Evolutionary conservation across 2,329 filamentous ascomycete genomes (phyloP), one percentile per base, ranked within the genome.

Genomic region (Calonectria leucothoes): DNA sequence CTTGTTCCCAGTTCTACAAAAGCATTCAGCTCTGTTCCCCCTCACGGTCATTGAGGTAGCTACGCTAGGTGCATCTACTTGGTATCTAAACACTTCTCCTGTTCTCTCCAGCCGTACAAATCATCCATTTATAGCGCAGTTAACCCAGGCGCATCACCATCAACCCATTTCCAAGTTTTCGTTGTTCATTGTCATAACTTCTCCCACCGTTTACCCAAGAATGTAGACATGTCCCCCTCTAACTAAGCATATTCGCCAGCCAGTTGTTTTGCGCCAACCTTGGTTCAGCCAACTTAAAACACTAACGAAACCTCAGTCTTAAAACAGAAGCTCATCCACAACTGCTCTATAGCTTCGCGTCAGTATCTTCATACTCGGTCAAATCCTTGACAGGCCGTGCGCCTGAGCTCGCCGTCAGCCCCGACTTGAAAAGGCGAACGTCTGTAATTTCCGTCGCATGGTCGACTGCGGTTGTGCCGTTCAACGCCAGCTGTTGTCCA

Each of bases 351-450:
- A 98, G 88, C 87, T 98, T 98, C 17, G 94, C 86, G 75, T 94
- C 95, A 73, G 93, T 88, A 73, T 98, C 96, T 82, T 98, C 94
- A 84, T 96, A 98, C 81, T 95, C 94, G 74, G 89, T 93, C 70
- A 98, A 84, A 77, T 97, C 93, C 81, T 90, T 93, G 35, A 94
- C 91, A 0, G 96, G 91, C 74, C 89, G 89, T 2, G 95, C 91
- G 0, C 94, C 96, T 27, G 90, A 88, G 75, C 93, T 97, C 33
- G 95, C 90, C 72, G 90, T 87, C 79, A 98, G 87, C 17, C 91
- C 88, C 0, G 94, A 92, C 88, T 97, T 98, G 89, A 93, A 98
- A 35, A 91, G 89, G 74, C 93, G 89, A 4, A 98, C 93, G 81
- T 98, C 94, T 59, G 91, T 91, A 79, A 98, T 95, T 66, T 93